Base-by-base conservation (phyloP, 768 basidiomycete genomes). In the Suillus variegatus region DNA sequence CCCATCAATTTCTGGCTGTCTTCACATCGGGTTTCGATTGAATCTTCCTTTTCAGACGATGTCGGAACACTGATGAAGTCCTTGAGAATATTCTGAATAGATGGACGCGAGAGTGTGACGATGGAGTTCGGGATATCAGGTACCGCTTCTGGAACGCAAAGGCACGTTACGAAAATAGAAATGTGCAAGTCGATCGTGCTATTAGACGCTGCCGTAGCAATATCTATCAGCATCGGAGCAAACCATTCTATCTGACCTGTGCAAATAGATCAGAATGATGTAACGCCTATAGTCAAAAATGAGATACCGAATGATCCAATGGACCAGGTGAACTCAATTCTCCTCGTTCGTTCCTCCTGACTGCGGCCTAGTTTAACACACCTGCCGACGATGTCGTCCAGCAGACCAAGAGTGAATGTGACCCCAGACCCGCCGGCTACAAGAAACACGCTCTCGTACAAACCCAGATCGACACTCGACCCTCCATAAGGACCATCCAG, bases 401-500 rank as follows among this genome's bases (percentile, higher is more conserved):
- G 78, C 32, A 94, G 74, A 0, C 91, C 92, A 2, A 97, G 78
- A 0, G 89, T 88, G 74, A 95, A 95, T 2, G 93, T 94, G 60
- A 87, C 86, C 0, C 95, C 95, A 8, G 90, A 89, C 2, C 95
- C 95, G 2, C 95, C 95, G 1, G 93, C 89, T 35, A 96, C 78
- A 35, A 96, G 80, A 13, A 95, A 68, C 20, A 87, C 90, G 20
- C 82, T 86, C 75, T 94, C 94, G 65, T 87, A 91, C 40, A 81
- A 77, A 1, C 85, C 87, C 16, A 93, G 77, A 70, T 93, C 91
- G 66, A 95, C 72, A 25, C 86, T 83, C 32, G 87, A 88, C 0
- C 94, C 93, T 4, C 94, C 94, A 71, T 95, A 95, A 0, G 95
- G 94, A 1, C 94, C 95, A 65, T 95, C 94, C 56, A 96, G 71